phyloP scores from a whole-genome alignment of 345 rosid species.

The Lumnitzera littorea region DNA sequence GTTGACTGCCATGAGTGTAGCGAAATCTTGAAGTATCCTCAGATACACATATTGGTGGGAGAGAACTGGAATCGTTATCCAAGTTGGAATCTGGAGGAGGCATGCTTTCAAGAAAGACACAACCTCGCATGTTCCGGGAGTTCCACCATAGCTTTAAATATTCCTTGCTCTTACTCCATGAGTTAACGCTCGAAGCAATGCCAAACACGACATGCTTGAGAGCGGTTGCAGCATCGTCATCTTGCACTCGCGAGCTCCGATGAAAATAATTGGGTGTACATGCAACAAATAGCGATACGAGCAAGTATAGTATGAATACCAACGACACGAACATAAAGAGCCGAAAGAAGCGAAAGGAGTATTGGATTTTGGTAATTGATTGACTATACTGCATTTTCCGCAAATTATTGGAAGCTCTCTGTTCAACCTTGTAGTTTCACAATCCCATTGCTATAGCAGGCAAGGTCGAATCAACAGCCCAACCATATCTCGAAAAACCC shows the following conservation, averaged over 20 bases:
- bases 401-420: background rate
- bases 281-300: constrained; percentile 33
- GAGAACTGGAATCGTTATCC: constrained; percentile 11
- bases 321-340: constrained; percentile 30
- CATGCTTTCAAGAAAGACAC: constrained; percentile 54
- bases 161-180: constrained; percentile 53
- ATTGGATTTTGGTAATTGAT: constrained; percentile 22
- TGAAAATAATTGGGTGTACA: constrained; percentile 23
- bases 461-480: too few relatives aligned
- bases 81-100: constrained; percentile 16
- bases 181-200: constrained; percentile 41
- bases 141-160: constrained; percentile 79
- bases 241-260: constrained; percentile 17
- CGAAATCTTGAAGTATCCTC: constrained; percentile 64
- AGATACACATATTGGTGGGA: constrained; percentile 67
- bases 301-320: constrained; percentile 33
- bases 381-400: constrained; percentile 31
- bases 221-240: constrained; percentile 20
- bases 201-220: constrained; percentile 65
- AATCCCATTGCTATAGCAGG: background rate
- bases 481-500: too few relatives aligned
- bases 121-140: constrained; percentile 50
- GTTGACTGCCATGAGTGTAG: constrained; percentile 53
- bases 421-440: background rate
- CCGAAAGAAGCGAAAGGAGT: constrained; percentile 27